phyloP scores from a whole-genome alignment of 768 basidiomycete genomes.

The Russula sp. region DNA sequence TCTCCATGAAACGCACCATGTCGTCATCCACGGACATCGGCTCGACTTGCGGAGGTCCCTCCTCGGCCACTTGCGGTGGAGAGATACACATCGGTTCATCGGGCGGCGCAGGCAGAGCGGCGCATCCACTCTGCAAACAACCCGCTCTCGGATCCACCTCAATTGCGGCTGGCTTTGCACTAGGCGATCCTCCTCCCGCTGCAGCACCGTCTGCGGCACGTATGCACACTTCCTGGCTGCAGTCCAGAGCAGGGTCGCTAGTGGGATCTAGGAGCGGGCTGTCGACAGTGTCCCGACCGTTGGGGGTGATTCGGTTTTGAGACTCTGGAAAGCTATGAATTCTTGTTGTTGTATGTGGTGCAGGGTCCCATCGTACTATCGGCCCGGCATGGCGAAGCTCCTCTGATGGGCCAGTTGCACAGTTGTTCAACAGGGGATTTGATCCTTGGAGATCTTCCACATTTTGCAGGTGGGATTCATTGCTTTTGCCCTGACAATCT shows the following conservation, averaged over 20 bases:
- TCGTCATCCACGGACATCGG: neutral
- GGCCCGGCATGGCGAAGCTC: neutral
- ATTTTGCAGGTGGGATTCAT: neutral
- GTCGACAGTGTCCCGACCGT: neutral
- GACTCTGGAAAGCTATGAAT: neutral
- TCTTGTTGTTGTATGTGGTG: neutral
- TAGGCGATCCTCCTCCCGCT: conserved; percentile 7
- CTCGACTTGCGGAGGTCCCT: neutral
- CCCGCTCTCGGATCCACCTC: neutral
- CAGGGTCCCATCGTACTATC: neutral
- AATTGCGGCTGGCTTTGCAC: neutral
- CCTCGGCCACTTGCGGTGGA: neutral
- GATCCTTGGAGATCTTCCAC: neutral
- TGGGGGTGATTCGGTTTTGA: too few relatives aligned
- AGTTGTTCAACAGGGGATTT: neutral
- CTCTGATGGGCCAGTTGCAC: neutral
- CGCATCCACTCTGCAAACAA: neutral
- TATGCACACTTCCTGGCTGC: conserved; percentile 14
- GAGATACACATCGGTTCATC: neutral
- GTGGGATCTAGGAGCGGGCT: neutral
- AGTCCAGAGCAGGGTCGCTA: conserved; percentile 4
- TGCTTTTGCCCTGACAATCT: neutral
- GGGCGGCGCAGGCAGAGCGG: neutral
- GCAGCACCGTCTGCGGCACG: conserved; percentile 13
- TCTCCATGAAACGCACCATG: conserved; percentile 5